These are phyloP conservation scores for Phyllostachys edulis DNA, from an alignment of 176 grass and related monocot genomes.

Conservation along the genomic window DNA sequence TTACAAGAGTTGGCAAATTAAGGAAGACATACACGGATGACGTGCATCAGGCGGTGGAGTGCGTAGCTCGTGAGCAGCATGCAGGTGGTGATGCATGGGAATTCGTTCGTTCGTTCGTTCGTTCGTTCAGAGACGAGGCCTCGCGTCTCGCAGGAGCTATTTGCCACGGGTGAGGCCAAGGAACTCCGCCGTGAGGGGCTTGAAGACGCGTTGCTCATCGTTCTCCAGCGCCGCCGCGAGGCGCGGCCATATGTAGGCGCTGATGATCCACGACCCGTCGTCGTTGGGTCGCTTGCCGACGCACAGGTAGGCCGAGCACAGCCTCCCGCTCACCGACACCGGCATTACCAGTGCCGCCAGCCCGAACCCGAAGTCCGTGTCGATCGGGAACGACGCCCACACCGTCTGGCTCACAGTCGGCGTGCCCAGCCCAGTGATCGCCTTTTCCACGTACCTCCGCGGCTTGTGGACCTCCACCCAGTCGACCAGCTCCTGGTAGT, in stretches of 20 bases:
- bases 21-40: too few species aligned
- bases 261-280: slow-evolving; percentile 31
- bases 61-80: too few species aligned
- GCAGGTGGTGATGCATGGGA: too few species aligned
- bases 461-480: slow-evolving; percentile 42
- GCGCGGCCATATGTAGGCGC: slow-evolving; percentile 22
- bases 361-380: slow-evolving; percentile 51
- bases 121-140: too few species aligned
- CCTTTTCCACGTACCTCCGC: slow-evolving; percentile 25
- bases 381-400: slow-evolving; percentile 18
- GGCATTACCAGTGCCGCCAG: slow-evolving; percentile 26
- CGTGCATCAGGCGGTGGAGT: too few species aligned
- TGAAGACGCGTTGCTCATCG: slow-evolving; percentile 27
- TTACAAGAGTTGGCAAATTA: too few species aligned
- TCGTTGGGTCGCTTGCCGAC: not conserved
- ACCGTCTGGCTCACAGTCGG: not conserved
- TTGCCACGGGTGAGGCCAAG: slow-evolving; percentile 19
- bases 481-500: slow-evolving; percentile 43
- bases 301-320: not conserved
- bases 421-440: slow-evolving; percentile 31
- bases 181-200: slow-evolving; percentile 21
- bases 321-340: not conserved
- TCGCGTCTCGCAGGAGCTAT: too few species aligned
- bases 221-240: slow-evolving; percentile 31
- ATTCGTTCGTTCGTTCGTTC: too few species aligned